Base-by-base conservation (phyloP, 495 filamentous ascomycete genomes). In the Haplographium delicatum region DNA sequence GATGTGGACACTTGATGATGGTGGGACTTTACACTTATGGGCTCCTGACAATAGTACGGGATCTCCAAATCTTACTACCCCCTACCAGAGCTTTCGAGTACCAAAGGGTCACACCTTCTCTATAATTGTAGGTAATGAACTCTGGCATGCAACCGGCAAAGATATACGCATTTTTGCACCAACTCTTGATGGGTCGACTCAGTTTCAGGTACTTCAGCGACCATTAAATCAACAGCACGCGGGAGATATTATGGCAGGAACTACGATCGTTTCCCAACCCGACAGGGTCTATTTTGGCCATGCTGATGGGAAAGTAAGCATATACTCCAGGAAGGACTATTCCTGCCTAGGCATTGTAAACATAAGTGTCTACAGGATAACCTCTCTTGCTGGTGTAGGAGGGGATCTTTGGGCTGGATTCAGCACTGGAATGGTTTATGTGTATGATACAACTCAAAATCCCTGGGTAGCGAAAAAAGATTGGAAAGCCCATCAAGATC, bases 291-390 rank as follows among this genome's bases (percentile, higher is more conserved):
- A 88, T 66, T 84, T 98, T 55, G 94, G 94, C 3, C 93, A 98
- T 62, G 79, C 73, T 8, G 93, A 98, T 64, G 93, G 93, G 16
- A 97, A 97, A 65, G 81, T 98, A 19, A 91, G 86, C 50, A 81
- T 96, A 34, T 97, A 95, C 61, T 91, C 91, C 0, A 75, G 78
- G 9, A 72, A 72, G 7, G 81, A 88, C 59, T 89, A 85, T 51
- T 63, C 78, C 5, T 96, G 89, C 59, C 55, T 94, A 11, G 79
- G 78, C 15, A 75, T 94, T 23, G 71, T 96, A 43, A 94, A 77
- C 58, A 79, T 95, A 52, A 97, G 89, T 65, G 76, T 89, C 3
- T 97, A 96, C 74, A 98, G 96, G 68, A 91, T 97, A 67, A 96
- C 88, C 60, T 85, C 87, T 23, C 75, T 98, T 23, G 80, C 80